Percentiles rank a stretch among this genome's conserved stretches.
These are phyloP conservation scores for Houttuynia cordata DNA, from an alignment of 164 flowering plant species.

Conservation along the genomic window DNA sequence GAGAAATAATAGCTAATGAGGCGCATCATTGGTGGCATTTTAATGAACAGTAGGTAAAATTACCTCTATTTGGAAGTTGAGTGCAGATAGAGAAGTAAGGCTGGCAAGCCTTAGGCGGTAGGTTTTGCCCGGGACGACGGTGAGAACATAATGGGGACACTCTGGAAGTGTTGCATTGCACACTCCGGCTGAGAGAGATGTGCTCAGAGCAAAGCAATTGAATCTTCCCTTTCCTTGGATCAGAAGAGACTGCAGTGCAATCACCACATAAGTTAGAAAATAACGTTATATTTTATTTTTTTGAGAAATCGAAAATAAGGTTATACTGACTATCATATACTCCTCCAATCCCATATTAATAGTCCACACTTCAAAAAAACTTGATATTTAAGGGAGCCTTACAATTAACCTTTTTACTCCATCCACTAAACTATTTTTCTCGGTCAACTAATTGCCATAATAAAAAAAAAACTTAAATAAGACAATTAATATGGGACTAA, in stretches of 20 bases:
- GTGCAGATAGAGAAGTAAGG: constrained; percentile 63
- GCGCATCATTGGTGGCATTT: no score
- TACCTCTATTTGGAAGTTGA: constrained; percentile 77
- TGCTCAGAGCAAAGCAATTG: constrained; percentile 37
- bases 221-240: constrained; percentile 76
- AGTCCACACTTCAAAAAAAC: no score
- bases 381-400: no score
- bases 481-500: no score
- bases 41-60: neutral
- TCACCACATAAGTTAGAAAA: neutral
- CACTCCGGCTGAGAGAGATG: constrained; percentile 11
- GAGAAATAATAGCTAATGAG: neutral
- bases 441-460: no score
- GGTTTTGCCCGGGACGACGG: constrained; percentile 67
- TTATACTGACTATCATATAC: no score
- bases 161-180: constrained; percentile 57
- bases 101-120: constrained; percentile 63
- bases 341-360: no score
- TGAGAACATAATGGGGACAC: constrained; percentile 44
- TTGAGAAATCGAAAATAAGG: no score
- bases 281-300: no score
- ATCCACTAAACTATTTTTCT: no score
- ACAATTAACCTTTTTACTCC: no score
- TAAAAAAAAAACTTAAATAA: no score
- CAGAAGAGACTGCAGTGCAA: constrained; percentile 56